Base-by-base conservation (phyloP, 768 basidiomycete genomes). In the Termitomyces sp. region DNA sequence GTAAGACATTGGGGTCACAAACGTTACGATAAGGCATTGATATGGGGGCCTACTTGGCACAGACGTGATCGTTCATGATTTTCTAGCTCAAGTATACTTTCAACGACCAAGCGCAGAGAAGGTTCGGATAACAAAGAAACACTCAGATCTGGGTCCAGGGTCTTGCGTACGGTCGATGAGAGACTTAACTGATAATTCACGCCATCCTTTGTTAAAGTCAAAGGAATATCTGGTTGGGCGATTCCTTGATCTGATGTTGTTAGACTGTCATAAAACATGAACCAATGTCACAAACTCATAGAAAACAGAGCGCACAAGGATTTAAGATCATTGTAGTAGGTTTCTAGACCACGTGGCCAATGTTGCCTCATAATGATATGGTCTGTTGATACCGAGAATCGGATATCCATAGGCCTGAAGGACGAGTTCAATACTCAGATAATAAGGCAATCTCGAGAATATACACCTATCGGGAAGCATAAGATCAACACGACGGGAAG, bases 401-500 rank as follows among this genome's bases (percentile, higher is more conserved):
- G 83, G 36, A 87, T 64, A 65, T 89, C 87, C 75, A 85, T 76
- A 13, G 82, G 78, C 24, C 85, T 87, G 59, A 54, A 7, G n/a
- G 56, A 36, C 27, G 9, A 18, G 15, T 37, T 50, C 20, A 55
- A 55, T 16, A 42, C 46, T 44, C 22, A 34, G 51, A 22, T 41
- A 30, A 36, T 36, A n/a, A 44, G 20, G 31, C n/a, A 53, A 52
- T 5, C 42, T 54, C 13, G 11, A 41, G 53, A 20, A 11, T 41
- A 59, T 54, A 46, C n/a, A 84, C 86, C 84, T 77, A 65, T 85
- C 79, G 42, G 85, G 85, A 63, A 86, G 70, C 76, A 85, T 73
- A 20, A 87, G 47, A 66, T 85, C 77, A 36, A 85, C 31, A 8
- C 63, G 69, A 39, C 64, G 69, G 61, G 79, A 76, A 42, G 61